A percentile compares a stretch with the other conserved stretches of the same genome.
phyloP scores from a whole-genome alignment of 208 protist genomes.

The Trypanosoma melophagium region DNA sequence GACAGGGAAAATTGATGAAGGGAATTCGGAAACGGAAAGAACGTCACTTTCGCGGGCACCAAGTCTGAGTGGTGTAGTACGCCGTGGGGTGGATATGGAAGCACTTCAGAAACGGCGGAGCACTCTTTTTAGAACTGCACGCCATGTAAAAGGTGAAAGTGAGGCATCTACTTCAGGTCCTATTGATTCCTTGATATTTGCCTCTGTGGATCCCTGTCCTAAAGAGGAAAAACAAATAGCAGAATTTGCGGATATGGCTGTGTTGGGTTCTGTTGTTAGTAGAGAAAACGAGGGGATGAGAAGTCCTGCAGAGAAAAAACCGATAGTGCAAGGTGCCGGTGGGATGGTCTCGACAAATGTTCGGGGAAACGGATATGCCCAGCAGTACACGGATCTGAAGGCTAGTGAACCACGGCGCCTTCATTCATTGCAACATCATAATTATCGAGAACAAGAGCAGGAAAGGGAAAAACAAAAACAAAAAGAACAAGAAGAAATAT shows the following conservation, averaged over 20 bases:
- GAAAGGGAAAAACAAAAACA: neutral
- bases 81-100: conserved; percentile 20
- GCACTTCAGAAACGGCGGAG: conserved; percentile 57
- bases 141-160: neutral
- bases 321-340: too few relatives aligned
- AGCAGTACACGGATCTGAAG: too few relatives aligned
- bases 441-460: neutral
- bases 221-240: too few relatives aligned
- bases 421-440: too few relatives aligned
- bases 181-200: conserved; percentile 2
- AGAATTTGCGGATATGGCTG: too few relatives aligned
- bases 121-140: conserved; percentile 36
- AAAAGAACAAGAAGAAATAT: neutral
- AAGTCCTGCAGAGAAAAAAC: too few relatives aligned
- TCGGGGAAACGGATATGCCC: too few relatives aligned
- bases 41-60: neutral
- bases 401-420: too few relatives aligned
- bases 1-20: neutral
- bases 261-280: too few relatives aligned
- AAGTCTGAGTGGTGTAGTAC: neutral
- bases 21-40: neutral
- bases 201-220: too few relatives aligned
- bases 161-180: neutral
- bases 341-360: too few relatives aligned
- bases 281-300: too few relatives aligned